Percentiles rank a stretch among this genome's conserved stretches.
phyloP scores from a whole-genome alignment of 1,284 basidiomycete species.

The Trichosporon sp. region DNA sequence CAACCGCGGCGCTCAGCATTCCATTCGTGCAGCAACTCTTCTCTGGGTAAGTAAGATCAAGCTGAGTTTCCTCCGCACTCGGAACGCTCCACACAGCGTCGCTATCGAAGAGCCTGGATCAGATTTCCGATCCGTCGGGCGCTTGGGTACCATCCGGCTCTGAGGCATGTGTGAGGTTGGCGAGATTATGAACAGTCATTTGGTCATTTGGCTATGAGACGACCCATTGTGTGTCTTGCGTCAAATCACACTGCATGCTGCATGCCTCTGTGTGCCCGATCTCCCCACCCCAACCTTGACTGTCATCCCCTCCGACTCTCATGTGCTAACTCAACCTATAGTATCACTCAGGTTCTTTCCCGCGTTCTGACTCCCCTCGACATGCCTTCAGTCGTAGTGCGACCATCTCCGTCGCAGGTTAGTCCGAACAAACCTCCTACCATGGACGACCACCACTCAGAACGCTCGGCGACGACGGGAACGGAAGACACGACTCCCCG shows the following conservation, averaged over 20 bases:
- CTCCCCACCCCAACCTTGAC: not conserved
- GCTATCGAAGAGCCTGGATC: too few relatives aligned
- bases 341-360: not conserved
- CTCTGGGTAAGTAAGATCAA: not conserved
- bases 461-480: not conserved
- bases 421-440: not conserved
- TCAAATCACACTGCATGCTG: not conserved
- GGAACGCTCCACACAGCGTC: not conserved
- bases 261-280: not conserved
- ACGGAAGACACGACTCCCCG: not conserved
- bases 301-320: not conserved
- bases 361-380: not conserved
- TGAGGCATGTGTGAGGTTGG: too few relatives aligned
- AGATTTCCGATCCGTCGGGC: too few relatives aligned
- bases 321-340: not conserved
- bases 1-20: not conserved
- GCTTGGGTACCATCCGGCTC: too few relatives aligned
- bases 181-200: too few relatives aligned
- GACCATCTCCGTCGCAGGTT: not conserved
- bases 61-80: not conserved
- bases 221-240: not conserved
- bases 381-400: not conserved
- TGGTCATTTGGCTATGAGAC: not conserved
- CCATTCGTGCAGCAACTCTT: not conserved
- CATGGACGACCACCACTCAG: conserved; percentile 1